A percentile compares a stretch with the other conserved stretches of the same genome.
Conservation (phyloP, 768 basidiomycete genomes). For the Russula lepida region DNA sequence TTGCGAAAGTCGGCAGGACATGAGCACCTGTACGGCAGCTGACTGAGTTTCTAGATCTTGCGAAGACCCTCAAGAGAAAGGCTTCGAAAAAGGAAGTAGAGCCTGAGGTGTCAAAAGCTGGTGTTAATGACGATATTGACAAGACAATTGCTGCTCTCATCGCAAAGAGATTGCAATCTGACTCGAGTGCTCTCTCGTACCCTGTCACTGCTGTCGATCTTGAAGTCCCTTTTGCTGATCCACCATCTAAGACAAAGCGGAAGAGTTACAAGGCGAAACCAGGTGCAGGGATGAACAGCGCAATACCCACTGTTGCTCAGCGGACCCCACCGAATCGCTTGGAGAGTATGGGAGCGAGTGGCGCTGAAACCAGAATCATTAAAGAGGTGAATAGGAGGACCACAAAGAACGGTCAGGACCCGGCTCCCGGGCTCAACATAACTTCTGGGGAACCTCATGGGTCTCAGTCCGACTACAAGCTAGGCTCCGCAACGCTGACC, state of each 20-base stretch:
- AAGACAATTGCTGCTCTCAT: constrained; percentile 15
- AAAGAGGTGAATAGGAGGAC: not conserved
- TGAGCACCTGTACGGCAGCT: not conserved
- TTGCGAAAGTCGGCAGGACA: not conserved
- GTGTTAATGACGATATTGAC: constrained; percentile 8
- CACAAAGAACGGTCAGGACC: not conserved
- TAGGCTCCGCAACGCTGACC: not conserved
- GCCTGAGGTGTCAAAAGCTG: not conserved
- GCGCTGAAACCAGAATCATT: not conserved
- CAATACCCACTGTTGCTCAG: not conserved
- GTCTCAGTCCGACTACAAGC: not conserved
- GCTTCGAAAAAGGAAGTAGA: not conserved
- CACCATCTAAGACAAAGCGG: not conserved
- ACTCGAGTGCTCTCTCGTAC: not conserved
- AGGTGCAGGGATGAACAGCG: not conserved
- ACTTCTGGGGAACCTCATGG: not conserved
- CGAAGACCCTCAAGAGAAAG: not conserved
- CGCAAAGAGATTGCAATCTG: not conserved
- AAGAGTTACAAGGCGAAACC: not conserved
- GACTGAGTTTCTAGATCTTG: not conserved
- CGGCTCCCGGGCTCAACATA: not conserved
- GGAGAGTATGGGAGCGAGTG: not conserved
- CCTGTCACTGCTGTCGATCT: not conserved
- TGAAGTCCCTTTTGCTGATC: not conserved
- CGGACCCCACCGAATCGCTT: not conserved